Percentiles rank a stretch among this genome's conserved stretches.
phyloP scores from a whole-genome alignment of 2,329 filamentous ascomycete genomes.

The Xenosphaeropsis pyriputrescens region DNA sequence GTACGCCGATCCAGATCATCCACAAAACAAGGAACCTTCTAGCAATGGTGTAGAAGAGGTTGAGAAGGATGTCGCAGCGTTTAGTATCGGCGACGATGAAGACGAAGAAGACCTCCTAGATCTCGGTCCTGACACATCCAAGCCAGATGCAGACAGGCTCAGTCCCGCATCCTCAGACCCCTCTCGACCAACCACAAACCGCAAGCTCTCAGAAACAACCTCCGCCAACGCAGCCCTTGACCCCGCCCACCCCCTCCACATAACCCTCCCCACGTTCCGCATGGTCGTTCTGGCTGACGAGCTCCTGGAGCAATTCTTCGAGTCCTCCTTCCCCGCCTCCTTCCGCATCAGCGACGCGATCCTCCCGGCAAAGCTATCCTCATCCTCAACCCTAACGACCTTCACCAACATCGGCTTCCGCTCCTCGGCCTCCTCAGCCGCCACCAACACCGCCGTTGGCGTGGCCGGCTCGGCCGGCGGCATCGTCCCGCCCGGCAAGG shows the following conservation, averaged over 20 bases:
- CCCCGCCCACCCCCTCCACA: conserved; percentile 83
- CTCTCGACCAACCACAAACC: conserved; percentile 8
- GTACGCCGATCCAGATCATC: conserved; percentile 86
- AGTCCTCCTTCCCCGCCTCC: conserved; percentile 84
- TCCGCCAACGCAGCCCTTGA: conserved; percentile 83
- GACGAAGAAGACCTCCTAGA: conserved; percentile 44
- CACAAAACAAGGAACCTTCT: conserved; percentile 35
- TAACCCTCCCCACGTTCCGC: conserved; percentile 92
- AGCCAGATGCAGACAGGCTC: conserved; percentile 5
- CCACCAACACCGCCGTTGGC: conserved; percentile 37
- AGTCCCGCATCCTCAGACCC: neutral
- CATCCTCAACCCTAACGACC: conserved; percentile 63
- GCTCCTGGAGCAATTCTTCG: conserved; percentile 91
- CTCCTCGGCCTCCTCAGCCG: conserved; percentile 23
- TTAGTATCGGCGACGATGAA: conserved; percentile 60
- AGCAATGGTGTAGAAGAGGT: conserved; percentile 18
- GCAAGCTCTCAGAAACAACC: conserved; percentile 49
- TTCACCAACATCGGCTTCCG: conserved; percentile 60
- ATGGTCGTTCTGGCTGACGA: conserved; percentile 98
- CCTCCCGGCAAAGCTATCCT: conserved; percentile 19
- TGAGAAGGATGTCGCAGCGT: conserved; percentile 25
- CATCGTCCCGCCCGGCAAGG: conserved; percentile 37
- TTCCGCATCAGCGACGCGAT: conserved; percentile 69
- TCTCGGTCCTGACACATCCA: conserved; percentile 25
- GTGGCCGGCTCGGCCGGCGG: conserved; percentile 14